Base-by-base conservation (phyloP, 495 filamentous ascomycete genomes). In the Astrothelium subdiscretum region DNA sequence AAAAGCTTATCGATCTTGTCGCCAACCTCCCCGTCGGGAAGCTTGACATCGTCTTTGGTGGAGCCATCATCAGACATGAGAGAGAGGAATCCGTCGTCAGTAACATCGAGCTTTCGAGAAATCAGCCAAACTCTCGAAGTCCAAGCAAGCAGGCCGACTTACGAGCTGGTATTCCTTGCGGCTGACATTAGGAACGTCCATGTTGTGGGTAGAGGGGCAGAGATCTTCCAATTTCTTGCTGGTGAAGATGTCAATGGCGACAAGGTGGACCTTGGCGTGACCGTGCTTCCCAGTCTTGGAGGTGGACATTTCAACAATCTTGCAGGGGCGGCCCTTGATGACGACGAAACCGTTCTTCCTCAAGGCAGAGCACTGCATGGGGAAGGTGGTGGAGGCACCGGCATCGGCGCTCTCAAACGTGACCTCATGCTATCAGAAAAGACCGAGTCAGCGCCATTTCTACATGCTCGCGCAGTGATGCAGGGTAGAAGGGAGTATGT, bases 201-300 rank as follows among this genome's bases (percentile, higher is more conserved):
- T 99, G 84, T 97, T 97, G 86, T 99, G 94, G 85, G 94, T 99
- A 75, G 94, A 97, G 65, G 94, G 94, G 80, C 88, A 97, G 63
- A 99, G 88, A 78, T 99, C 94, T 83, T 99, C 94, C 63, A 94
- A 81, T 85, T 99, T 99, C 89, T 97, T 97, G 83, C 84, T 84
- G 65, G 91, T 99, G 84, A 99, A 99, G 82, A 99, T 97, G 75
- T 99, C 94, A 75, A 92, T 85, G 73, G 89, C 94, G 71, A 95
- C 86, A 65, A 99, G 78, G 82, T 99, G 91, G 75, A 97, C 94
- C 87, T 99, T 99, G 77, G 94, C 94, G 87, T 99, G 94, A 77
- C 94, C 94, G 88, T 99, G 94, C 89, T 99, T 99, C 77, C 94
- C 94, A 66, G 94, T 99, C 91, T 99, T 99, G 74, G 94, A 99